Evolutionary conservation across 2,329 filamentous ascomycete genomes (phyloP), one percentile per base, ranked within the genome.

Genomic region (Metarhizium rileyi): DNA sequence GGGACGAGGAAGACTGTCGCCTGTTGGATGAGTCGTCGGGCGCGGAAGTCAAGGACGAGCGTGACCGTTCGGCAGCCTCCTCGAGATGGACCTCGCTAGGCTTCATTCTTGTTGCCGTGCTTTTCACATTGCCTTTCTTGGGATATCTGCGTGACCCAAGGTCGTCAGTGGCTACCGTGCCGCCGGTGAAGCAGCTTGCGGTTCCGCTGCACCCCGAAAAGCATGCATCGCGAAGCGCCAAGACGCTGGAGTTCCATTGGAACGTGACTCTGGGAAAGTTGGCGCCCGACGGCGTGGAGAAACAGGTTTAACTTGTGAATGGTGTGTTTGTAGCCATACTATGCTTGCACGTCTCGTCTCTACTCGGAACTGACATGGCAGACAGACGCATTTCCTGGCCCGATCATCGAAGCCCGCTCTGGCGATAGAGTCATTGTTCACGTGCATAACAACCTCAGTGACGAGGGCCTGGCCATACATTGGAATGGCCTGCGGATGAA

Each of bases 401-500:
- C 86, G 14, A 67, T 83, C 36, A 78, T 90, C 49, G 77, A 86
- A 55, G 77, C 80, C 49, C 85, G 84, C 54, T 80, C 84, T 53
- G 84, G 84, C 20, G 86, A 90, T 57, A 77, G 75, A 3, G 63
- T 90, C n/a, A 65, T 86, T 10, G 78, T 88, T 47, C 77, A 84
- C 41, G 73, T 87, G 48, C 69, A 78, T 60, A 90, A 90, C 58
- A 62, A 64, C 4, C 72, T 76, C 26, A 75, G 83, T 0, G 73
- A 72, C 6, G 83, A 87, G 57, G 77, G 72, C 18, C 80, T 82
- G 20, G 78, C 74, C 48, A 70, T 89, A 9, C 86, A 90, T 61
- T 89, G 85, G 66, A 86, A 90, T 56, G 86, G 86, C 12, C 73
- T 90, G 50, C 86, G 78, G 57, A 83, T 88, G 63, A 84, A 85